Evolutionary conservation across 2,329 filamentous ascomycete genomes (phyloP).

Genomic region (Stachybotrys echinatus): DNA sequence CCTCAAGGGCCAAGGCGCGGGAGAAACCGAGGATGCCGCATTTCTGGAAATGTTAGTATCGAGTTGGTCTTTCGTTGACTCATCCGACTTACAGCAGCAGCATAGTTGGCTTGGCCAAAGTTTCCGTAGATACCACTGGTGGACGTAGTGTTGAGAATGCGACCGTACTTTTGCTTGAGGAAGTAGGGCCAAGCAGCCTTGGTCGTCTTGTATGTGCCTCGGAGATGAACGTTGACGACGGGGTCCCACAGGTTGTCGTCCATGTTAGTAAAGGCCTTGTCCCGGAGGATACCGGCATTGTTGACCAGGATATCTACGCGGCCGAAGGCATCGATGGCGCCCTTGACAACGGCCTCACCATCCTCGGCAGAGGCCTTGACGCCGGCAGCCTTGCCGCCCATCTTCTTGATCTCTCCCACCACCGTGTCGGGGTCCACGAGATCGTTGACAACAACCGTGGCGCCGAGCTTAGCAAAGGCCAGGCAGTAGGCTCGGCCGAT

Average conservation of each 20-base stretch:
- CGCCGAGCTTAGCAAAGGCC: conserved; percentile 79
- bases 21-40: conserved; percentile 93
- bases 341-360: conserved; percentile 85
- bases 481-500: conserved; percentile 89
- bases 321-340: conserved; percentile 87
- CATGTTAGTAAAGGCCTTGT: conserved; percentile 99
- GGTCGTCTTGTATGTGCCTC: conserved; percentile 92
- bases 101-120: conserved; percentile 98
- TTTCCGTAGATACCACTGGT: conserved; percentile 98
- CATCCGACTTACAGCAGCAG: conserved; percentile 64
- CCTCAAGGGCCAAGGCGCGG: conserved; percentile 85
- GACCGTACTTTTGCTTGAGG: conserved; percentile 97
- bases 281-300: conserved; percentile 94
- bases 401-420: conserved; percentile 85
- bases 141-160: conserved; percentile 93
- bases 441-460: conserved; percentile 90
- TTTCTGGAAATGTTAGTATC: conserved; percentile 51
- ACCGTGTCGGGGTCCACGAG: conserved; percentile 87
- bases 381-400: conserved; percentile 83
- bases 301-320: conserved; percentile 94
- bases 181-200: conserved; percentile 98
- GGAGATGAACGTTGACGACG: conserved; percentile 86
- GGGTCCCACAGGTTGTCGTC: conserved; percentile 89
- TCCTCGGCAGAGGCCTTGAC: conserved; percentile 94
- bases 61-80: neutral